A percentile compares a stretch with the other conserved stretches of the same genome.
These are phyloP conservation scores for Candida nanaspora DNA, from an alignment of 805 yeast species.

Conservation along the genomic window DNA sequence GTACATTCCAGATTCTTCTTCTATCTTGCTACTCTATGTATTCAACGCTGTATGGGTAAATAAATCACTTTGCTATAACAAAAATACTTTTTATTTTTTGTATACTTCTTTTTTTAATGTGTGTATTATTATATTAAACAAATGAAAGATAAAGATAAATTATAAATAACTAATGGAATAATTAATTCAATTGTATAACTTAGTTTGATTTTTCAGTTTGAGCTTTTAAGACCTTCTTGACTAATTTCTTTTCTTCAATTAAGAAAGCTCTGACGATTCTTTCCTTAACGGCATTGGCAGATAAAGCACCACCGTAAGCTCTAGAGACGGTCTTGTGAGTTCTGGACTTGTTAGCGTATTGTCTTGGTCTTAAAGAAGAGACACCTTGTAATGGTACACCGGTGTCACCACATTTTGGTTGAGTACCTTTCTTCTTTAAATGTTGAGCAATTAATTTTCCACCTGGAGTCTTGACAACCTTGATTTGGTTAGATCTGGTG, in stretches of 20 bases:
- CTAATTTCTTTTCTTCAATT: slow-evolving; percentile 99
- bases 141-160: no score
- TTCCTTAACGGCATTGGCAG: slow-evolving; percentile 98
- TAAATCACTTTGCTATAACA: no score
- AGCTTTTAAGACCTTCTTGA: slow-evolving; percentile 91
- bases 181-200: no score
- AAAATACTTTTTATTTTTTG: no score
- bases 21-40: no score
- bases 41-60: no score
- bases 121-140: no score
- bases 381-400: slow-evolving; percentile 62
- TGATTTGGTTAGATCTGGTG: slow-evolving; percentile 99
- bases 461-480: slow-evolving; percentile 99
- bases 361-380: slow-evolving; percentile 95
- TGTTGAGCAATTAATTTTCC: slow-evolving; percentile 98
- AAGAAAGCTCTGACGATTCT: slow-evolving; percentile 99
- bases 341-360: slow-evolving; percentile 91
- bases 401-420: slow-evolving; percentile 87
- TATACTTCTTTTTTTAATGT: no score
- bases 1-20: no score
- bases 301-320: slow-evolving; percentile 99
- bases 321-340: slow-evolving; percentile 98
- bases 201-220: background rate
- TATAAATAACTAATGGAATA: no score
- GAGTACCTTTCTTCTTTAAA: slow-evolving; percentile 83